These are phyloP conservation scores for Termitomyces sp. DNA, from an alignment of 768 basidiomycete genomes.

Conservation along the genomic window DNA sequence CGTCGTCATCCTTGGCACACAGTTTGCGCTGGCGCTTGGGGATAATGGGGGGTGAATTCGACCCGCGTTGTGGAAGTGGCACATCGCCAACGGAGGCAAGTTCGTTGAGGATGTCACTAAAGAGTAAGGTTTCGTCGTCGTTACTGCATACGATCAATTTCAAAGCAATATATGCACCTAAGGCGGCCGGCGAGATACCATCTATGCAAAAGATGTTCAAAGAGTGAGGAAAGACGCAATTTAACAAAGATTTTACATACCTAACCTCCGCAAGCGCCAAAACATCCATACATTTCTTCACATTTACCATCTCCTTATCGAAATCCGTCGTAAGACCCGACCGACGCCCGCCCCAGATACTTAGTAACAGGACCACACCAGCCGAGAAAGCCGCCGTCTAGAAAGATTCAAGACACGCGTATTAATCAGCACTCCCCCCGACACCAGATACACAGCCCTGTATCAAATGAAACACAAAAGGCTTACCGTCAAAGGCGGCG, in stretches of 20 bases:
- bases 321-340: constrained; percentile 46
- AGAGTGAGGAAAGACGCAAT: not conserved
- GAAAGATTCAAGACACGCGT: not conserved
- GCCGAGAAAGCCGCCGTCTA: constrained; percentile 41
- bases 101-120: constrained; percentile 69
- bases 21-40: constrained; percentile 60
- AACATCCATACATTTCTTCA: constrained; percentile 58
- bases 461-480: not conserved
- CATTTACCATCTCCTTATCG: constrained; percentile 55
- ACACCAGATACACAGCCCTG: not conserved
- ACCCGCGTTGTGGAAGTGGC: constrained; percentile 55
- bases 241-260: constrained; percentile 8
- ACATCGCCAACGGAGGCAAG: constrained; percentile 67
- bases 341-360: constrained; percentile 63
- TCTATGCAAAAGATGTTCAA: constrained; percentile 8
- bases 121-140: constrained; percentile 5
- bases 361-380: constrained; percentile 58
- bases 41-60: constrained; percentile 18
- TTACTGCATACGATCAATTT: not conserved
- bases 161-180: constrained; percentile 26
- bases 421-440: not conserved
- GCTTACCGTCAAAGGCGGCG: constrained; percentile 32
- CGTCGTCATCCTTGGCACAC: constrained; percentile 35
- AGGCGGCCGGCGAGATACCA: constrained; percentile 43
- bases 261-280: constrained; percentile 37